These are phyloP conservation scores for Maudiozyma saulgeensis DNA, from an alignment of 805 yeast genomes.

Conservation along the genomic window DNA sequence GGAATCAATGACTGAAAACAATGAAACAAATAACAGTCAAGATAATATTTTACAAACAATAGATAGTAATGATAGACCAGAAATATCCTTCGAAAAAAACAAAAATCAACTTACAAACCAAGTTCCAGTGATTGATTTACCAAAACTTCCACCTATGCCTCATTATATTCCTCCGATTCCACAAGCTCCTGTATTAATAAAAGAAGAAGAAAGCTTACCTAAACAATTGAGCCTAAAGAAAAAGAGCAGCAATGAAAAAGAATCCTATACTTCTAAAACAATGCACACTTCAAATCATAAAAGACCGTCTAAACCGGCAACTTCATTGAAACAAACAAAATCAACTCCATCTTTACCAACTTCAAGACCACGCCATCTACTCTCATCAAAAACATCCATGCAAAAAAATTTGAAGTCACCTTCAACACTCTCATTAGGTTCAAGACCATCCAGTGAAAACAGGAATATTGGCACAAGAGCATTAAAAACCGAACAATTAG, in stretches of 20 bases:
- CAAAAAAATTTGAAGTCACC: background rate
- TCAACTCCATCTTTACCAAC: conserved; percentile 13
- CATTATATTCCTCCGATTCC: background rate
- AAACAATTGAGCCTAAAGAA: background rate
- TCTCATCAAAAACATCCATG: conserved; percentile 1
- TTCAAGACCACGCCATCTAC: conserved; percentile 1
- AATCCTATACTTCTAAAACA: background rate
- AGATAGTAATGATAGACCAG: background rate
- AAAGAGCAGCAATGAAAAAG: background rate
- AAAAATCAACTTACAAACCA: background rate
- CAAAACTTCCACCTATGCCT: background rate
- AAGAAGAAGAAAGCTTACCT: background rate
- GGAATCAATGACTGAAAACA: background rate
- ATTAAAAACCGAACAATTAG: background rate
- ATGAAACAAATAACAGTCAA: no score
- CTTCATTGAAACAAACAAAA: conserved; percentile 8
- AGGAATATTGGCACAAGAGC: background rate
- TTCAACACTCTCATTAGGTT: background rate
- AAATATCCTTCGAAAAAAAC: background rate
- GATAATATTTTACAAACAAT: no score
- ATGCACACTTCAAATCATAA: background rate
- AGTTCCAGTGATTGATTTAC: background rate
- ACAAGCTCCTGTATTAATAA: background rate
- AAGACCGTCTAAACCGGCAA: background rate
- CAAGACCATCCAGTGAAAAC: background rate